These are phyloP conservation scores for Salix exigua DNA, from an alignment of 345 rosid genomes.

Conservation along the genomic window DNA sequence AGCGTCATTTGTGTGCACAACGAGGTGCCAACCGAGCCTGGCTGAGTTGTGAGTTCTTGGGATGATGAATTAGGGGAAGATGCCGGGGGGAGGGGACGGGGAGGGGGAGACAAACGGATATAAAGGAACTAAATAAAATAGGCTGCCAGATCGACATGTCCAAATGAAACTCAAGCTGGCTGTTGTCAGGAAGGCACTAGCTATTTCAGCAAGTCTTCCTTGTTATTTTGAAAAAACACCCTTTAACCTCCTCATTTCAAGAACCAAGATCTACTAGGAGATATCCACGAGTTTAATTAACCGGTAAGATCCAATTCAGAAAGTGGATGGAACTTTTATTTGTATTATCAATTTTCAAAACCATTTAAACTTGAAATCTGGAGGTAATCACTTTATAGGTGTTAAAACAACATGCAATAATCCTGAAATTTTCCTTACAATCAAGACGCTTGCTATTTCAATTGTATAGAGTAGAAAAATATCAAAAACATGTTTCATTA, in stretches of 20 bases:
- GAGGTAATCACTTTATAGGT: no score
- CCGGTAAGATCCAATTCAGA: constrained; percentile 33
- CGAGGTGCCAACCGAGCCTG: background rate
- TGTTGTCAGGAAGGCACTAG: background rate
- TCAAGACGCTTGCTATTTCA: no score
- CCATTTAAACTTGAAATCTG: no score
- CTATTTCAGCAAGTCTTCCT: no score
- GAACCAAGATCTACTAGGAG: constrained; percentile 41
- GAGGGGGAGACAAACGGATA: background rate
- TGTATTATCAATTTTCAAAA: no score
- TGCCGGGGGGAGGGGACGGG: no score
- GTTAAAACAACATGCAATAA: no score
- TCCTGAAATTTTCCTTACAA: no score
- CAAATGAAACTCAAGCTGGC: background rate
- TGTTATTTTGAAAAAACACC: no score
- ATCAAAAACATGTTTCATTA: no score
- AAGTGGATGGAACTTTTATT: background rate
- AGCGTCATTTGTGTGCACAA: background rate
- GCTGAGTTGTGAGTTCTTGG: background rate
- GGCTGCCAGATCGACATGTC: background rate
- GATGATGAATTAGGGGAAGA: background rate
- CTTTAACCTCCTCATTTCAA: constrained; percentile 32
- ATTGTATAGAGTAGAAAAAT: no score
- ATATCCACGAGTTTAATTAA: constrained; percentile 45
- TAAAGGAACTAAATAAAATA: no score